Evolutionary conservation across 208 protist genomes (phyloP).

Genomic region (Trypanosoma congolense): DNA sequence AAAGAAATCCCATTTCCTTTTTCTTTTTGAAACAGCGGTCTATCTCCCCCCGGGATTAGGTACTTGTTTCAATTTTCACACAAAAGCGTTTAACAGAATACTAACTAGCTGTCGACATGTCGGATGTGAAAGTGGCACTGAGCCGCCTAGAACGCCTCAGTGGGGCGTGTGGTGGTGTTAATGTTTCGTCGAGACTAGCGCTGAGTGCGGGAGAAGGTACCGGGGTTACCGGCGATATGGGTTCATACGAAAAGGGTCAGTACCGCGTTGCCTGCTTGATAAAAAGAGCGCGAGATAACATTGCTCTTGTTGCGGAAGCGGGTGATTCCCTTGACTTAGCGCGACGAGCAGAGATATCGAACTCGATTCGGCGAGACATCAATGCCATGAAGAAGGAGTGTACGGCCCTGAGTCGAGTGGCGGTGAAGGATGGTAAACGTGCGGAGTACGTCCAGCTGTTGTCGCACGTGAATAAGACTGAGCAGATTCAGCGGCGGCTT

Average conservation of each 20-base stretch:
- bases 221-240: conserved; percentile 14
- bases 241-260: conserved; percentile 24
- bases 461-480: conserved; percentile 26
- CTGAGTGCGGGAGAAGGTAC: neutral
- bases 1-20: no score
- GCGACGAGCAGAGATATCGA: conserved; percentile 22
- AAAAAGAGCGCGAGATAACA: conserved; percentile 18
- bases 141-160: conserved; percentile 16
- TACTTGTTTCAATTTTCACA: conserved; percentile 19
- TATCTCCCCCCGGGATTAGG: no score
- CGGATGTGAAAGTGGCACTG: conserved; percentile 8
- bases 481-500: conserved; percentile 23
- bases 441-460: conserved; percentile 28
- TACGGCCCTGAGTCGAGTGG: conserved; percentile 7
- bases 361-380: conserved; percentile 24
- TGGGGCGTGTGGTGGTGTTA: conserved; percentile 11
- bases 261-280: conserved; percentile 23
- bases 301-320: conserved; percentile 11
- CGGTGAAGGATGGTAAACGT: conserved; percentile 20
- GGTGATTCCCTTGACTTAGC: conserved; percentile 6
- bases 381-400: conserved; percentile 26
- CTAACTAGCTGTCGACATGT: no score
- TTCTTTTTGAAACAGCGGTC: no score
- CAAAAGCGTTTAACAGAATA: no score
- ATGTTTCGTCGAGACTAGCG: neutral